Base-by-base conservation (phyloP, 2,329 filamentous ascomycete species). In the Cladosporium sp. region DNA sequence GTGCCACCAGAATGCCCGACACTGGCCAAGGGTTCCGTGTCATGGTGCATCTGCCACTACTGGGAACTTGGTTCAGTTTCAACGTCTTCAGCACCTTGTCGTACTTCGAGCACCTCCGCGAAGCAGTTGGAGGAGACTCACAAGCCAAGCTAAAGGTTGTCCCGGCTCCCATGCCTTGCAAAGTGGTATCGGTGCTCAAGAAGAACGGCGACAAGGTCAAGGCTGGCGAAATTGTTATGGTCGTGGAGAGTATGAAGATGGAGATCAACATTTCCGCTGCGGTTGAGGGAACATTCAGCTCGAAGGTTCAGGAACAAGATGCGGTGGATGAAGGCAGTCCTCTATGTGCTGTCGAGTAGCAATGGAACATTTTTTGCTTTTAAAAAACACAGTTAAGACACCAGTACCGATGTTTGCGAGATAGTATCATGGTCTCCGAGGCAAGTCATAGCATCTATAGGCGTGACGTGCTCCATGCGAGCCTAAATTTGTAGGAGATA, bases 81-180 rank as follows among this genome's bases (percentile, higher is more conserved):
- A 34, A 34, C 2, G 34, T 34, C 30, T 58, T 39, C 25, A 39
- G 54, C 54, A 23, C 30, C 16, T 34, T 58, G 54, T 34, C 54
- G 54, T 34, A 23, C 14, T 51, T 51, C 48, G 48, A 51, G 21
- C 25, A 23, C 13, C 48, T 51, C 3, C 48, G 48, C 5, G 48
- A 51, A 26, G 48, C 48, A 11, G 21, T 51, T 13, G 48, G 48
- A 26, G 48, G 25, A 26, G 48, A 26, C 23, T 18, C 21, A 26
- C 21, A 51, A 23, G 48, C 21, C 11, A 51, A 51, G 48, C 48
- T 51, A 11, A 58, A 58, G 8, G 30, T 39, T 2, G 21, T 51
- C 30, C 64, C 21, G 43, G 91, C 93, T 32, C 93, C 93, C 0
- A 97, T 97, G 93, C 93, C 93, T 1, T 97, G 93, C 79, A 97